Base-by-base conservation (phyloP, 2,329 filamentous ascomycete species). In the Dothideomycetidae sp. region DNA sequence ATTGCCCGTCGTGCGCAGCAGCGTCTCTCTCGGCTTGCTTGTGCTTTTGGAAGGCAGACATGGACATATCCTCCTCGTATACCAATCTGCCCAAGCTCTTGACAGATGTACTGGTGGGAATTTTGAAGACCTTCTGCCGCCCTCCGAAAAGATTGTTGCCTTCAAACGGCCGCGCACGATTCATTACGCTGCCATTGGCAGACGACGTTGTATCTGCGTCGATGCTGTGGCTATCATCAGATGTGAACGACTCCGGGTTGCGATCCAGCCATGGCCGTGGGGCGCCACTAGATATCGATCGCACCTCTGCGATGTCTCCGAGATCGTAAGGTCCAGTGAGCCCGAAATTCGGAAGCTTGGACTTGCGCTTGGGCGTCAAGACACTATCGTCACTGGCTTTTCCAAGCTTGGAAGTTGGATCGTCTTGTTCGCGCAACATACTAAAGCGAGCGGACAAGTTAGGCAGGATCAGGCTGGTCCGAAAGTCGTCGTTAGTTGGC, bases 331-430 rank as follows among this genome's bases (percentile, higher is more conserved):
- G 61, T 15, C 40, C 43, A 5, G 40, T 32, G 45, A 76, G 71
- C 7, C 78, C 76, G 51, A 81, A 82, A 41, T 92, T 75, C 53
- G 74, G 68, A 46, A 92, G 60, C 41, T 80, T 73, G 1, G 86
- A 93, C 45, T 81, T 78, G 37, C 84, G 73, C 51, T 83, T 86
- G 3, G 81, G 81, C 45, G 75, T 81, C 13, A 96, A 62, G 3
- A 96, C 86, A 48, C 86, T 94, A 58, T 94, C 88, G 53, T 96
- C 88, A 57, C 81, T 90, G 11, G 88, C 88, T 58, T 96, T 94
- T 41, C 88, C 88, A 19, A 94, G 70, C 55, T 85, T 81, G 2
- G 84, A 88, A 44, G 67, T 78, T 1, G 88, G 88, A 51, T 94
- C 85, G 55, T 94, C 86, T 56, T 94, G 88, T 58, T 94, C 88